Evolutionary conservation across 805 yeast genomes (phyloP).

Genomic region (Ogataea trehalophila): DNA sequence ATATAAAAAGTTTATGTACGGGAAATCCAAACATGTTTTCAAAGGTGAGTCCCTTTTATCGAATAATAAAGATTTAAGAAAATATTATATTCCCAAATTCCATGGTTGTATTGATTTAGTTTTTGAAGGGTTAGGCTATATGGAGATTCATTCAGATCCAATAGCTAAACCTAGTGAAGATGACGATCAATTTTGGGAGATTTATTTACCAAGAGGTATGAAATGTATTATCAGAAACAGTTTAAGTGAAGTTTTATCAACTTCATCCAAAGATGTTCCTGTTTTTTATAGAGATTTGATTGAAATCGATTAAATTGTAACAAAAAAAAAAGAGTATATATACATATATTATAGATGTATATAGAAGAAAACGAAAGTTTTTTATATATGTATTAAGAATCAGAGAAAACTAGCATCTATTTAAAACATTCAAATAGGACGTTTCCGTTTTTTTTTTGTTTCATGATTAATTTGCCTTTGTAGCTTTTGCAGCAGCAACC

Average conservation of each 20-base stretch:
- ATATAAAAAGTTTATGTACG: no score
- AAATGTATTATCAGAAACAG: constrained; percentile 7
- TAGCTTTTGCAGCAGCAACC: constrained; percentile 4
- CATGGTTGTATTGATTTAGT: constrained; percentile 9
- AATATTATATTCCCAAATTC: constrained; percentile 6
- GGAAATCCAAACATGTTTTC: not conserved
- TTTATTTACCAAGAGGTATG: constrained; percentile 8
- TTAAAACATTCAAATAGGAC: no score
- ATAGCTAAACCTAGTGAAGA: not conserved
- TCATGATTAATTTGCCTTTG: no score
- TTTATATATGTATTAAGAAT: no score
- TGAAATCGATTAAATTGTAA: not conserved
- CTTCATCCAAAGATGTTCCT: not conserved
- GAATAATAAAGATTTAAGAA: not conserved
- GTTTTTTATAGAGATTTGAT: not conserved
- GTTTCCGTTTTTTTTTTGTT: no score
- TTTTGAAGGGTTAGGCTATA: constrained; percentile 13
- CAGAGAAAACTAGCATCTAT: no score
- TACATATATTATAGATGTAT: not conserved
- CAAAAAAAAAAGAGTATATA: not conserved
- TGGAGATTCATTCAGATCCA: constrained; percentile 4
- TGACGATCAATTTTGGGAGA: constrained; percentile 4
- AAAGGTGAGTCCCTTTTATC: not conserved
- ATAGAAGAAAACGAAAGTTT: no score
- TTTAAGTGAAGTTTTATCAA: constrained; percentile 1